Evolutionary conservation across 352 stramenopile genomes (phyloP), one percentile per base, ranked within the genome.

Genomic region (Phytophthora idaei): DNA sequence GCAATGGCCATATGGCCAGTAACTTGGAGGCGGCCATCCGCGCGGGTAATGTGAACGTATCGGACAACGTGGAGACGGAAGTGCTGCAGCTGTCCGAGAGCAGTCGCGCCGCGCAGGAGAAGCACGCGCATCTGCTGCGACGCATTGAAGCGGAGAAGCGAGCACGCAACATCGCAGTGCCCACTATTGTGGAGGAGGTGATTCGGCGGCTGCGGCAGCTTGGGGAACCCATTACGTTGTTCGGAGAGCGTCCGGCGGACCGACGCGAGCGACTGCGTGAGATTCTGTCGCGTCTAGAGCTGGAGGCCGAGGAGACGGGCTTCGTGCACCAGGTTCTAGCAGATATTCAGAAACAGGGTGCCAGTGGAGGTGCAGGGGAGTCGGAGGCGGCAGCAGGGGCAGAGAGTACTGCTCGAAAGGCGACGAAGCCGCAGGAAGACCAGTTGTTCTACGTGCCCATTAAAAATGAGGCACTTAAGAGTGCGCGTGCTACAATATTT

Each of bases 191-290:
- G 1, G 79, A 95, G 12, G 89, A 99, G 59, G 94, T 99, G 17
- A 88, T 97, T 27, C 69, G 81, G 36, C 81, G 87, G 10, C 77
- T 99, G 54, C 94, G 97, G 17, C 75, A 89, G 66, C 72, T 98
- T 41, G 89, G 94, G 4, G 80, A 98, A 34, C 97, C 97, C 15
- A 87, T 98, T 29, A 97, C 94, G 64, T 80, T 99, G 11, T 99
- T 99, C 76, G 97, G 96, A 27, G 97, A 99, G 71, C 89, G 97
- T 37, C 85, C 93, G 9, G 96, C 94, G 2, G 96, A 98, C 74
- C 90, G 98, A 21, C 90, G 97, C 31, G 90, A 98, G 70, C 92
- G 97, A 34, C 74, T 99, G 60, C 88, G 94, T 11, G 82, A 97
- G 64, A 80, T 97, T 54, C 73, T 99, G 44, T 95, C 92, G 15